Percentiles rank a stretch among this genome's conserved stretches.
phyloP scores from a whole-genome alignment of 2,329 filamentous ascomycete genomes.

The Neodidymelliopsis sp. region DNA sequence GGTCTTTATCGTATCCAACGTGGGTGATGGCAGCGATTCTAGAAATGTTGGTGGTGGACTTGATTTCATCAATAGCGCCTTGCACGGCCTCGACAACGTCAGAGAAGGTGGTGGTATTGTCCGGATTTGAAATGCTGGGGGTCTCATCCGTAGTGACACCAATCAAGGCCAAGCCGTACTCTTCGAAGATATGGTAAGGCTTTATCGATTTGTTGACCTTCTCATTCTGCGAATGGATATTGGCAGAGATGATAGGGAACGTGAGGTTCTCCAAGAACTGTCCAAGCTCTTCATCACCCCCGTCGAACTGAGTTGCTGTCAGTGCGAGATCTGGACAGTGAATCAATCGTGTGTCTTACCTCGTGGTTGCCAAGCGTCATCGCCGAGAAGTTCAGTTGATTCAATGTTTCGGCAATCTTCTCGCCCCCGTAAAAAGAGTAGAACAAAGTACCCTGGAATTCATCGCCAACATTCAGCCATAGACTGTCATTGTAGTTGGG shows the following conservation, averaged over 20 bases:
- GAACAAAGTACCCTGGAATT: conserved; percentile 74
- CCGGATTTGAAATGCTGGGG: conserved; percentile 65
- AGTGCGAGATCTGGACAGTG: neutral
- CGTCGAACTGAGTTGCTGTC: conserved; percentile 59
- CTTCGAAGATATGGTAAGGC: conserved; percentile 69
- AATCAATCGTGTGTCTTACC: neutral
- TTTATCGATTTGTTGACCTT: conserved; percentile 69
- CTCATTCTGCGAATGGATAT: conserved; percentile 67
- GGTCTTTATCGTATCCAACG: conserved; percentile 71
- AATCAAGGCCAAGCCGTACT: conserved; percentile 68
- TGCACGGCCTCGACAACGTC: conserved; percentile 67
- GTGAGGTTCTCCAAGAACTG: conserved; percentile 69
- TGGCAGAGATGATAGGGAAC: conserved; percentile 70
- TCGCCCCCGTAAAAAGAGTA: conserved; percentile 71
- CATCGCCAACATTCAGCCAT: conserved; percentile 71
- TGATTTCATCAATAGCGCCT: conserved; percentile 68
- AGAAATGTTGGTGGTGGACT: conserved; percentile 66
- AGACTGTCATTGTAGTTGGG: conserved; percentile 67
- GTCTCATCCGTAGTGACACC: conserved; percentile 70
- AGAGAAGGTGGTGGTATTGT: conserved; percentile 64
- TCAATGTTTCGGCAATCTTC: conserved; percentile 72
- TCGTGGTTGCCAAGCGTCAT: conserved; percentile 72
- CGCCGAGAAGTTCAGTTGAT: conserved; percentile 70
- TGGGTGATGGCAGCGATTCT: conserved; percentile 72
- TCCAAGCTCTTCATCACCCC: conserved; percentile 68